Conservation (phyloP, 768 basidiomycete species). For the Suillus bovinus region DNA sequence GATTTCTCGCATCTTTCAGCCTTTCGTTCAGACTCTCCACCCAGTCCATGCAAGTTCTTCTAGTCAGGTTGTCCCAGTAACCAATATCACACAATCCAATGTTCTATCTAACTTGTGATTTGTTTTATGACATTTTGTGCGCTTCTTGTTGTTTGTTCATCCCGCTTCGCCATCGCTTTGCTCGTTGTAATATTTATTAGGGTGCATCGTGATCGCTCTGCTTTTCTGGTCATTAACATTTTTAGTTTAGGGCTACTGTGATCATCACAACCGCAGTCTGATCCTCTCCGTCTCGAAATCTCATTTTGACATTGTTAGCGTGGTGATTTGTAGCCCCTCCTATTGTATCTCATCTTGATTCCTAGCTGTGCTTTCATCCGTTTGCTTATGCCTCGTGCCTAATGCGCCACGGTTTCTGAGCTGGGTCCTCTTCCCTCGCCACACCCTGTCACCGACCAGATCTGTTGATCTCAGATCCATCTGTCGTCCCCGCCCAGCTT, state of each 20-base stretch:
- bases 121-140: neutral
- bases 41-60: neutral
- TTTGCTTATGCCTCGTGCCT: neutral
- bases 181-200: neutral
- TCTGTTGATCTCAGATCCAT: neutral
- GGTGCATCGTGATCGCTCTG: neutral
- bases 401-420: neutral
- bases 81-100: neutral
- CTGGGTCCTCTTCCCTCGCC: neutral
- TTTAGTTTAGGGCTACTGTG: neutral
- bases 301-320: neutral
- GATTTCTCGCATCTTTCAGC: neutral
- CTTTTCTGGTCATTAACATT: neutral
- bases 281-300: neutral
- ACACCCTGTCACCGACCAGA: neutral
- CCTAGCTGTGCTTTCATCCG: neutral
- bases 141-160: neutral
- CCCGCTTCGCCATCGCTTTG: neutral
- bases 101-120: neutral
- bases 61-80: neutral
- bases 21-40: neutral
- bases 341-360: neutral
- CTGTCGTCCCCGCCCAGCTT: neutral
- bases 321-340: neutral
- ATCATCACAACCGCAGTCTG: neutral